Percentiles rank a stretch among this genome's conserved stretches.
phyloP scores from a whole-genome alignment of 2,329 filamentous ascomycete species.

The Colletotrichum somersetense region DNA sequence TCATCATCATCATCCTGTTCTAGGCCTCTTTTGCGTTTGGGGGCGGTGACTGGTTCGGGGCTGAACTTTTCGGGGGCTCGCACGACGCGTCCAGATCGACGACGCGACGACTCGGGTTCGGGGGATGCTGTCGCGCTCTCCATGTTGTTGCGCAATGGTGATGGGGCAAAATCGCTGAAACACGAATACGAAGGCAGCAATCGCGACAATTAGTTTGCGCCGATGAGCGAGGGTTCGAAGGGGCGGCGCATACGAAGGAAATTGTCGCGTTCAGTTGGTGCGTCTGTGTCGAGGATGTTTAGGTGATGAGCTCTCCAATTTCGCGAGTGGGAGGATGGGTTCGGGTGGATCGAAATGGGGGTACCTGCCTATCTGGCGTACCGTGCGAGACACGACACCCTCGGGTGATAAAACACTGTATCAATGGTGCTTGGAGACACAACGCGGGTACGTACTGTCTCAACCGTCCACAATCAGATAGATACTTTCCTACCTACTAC shows the following conservation, averaged over 20 bases:
- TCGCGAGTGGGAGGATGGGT: constrained; percentile 33
- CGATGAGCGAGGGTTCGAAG: constrained; percentile 35
- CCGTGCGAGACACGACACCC: constrained; percentile 10
- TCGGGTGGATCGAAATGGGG: constrained; percentile 18
- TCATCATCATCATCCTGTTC: constrained; percentile 63
- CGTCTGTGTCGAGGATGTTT: constrained; percentile 36
- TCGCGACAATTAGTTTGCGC: constrained; percentile 37
- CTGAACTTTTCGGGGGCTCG: constrained; percentile 71
- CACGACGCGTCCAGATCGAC: constrained; percentile 77
- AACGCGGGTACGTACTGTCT: constrained; percentile 1
- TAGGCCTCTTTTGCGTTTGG: constrained; percentile 69
- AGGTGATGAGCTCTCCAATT: constrained; percentile 28
- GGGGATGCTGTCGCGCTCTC: constrained; percentile 68
- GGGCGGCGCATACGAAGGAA: constrained; percentile 35
- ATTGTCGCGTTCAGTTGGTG: constrained; percentile 34
- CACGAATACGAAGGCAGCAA: constrained; percentile 17
- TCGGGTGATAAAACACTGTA: constrained; percentile 9
- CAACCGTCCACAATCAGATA: neutral
- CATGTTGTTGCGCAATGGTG: constrained; percentile 49
- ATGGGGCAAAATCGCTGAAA: neutral
- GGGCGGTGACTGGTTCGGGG: constrained; percentile 61
- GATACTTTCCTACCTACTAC: neutral
- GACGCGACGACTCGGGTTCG: constrained; percentile 67
- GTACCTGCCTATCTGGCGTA: constrained; percentile 12
- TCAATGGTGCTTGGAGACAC: neutral